Percentiles rank a stretch among this genome's conserved stretches.
Evolutionary conservation across 768 basidiomycete species (phyloP).

Genomic region (Lentinula sp.): DNA sequence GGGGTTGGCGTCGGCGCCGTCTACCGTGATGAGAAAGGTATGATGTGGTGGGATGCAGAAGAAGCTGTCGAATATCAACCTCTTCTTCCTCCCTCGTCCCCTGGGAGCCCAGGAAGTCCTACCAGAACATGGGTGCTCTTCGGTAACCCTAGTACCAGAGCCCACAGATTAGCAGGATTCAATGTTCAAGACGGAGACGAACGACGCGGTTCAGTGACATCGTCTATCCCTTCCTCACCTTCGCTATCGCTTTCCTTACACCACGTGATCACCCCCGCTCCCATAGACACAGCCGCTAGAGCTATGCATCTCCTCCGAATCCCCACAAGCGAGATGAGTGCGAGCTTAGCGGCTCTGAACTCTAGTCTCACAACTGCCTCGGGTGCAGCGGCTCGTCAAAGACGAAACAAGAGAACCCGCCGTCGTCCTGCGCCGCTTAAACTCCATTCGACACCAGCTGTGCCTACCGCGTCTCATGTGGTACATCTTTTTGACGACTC

Average conservation of each 20-base stretch:
- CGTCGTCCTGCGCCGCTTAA: slow-evolving; percentile 8
- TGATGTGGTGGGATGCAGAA: slow-evolving; percentile 6
- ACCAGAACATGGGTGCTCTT: neutral
- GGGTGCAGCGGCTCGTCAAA: neutral
- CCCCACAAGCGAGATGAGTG: neutral
- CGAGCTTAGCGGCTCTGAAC: neutral
- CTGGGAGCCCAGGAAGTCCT: neutral
- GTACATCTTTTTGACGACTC: slow-evolving; percentile 2
- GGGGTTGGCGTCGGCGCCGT: neutral
- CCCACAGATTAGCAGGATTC: neutral
- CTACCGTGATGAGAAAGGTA: neutral
- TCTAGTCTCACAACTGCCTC: neutral
- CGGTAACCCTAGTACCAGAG: neutral
- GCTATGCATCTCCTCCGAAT: slow-evolving; percentile 5
- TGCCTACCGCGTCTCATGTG: neutral
- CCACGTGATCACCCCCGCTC: neutral
- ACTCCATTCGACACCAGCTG: neutral
- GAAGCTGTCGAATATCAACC: slow-evolving; percentile 6
- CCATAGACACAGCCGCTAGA: neutral
- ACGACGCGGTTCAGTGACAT: neutral
- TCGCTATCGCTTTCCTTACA: neutral
- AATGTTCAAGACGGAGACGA: neutral
- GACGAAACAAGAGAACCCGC: slow-evolving; percentile 1
- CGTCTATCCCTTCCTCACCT: neutral
- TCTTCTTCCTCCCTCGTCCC: slow-evolving; percentile 4